Percentiles rank a stretch among this genome's conserved stretches.
Conservation (phyloP, 2,329 filamentous ascomycete species). For the Colletotrichum echinochloae region DNA sequence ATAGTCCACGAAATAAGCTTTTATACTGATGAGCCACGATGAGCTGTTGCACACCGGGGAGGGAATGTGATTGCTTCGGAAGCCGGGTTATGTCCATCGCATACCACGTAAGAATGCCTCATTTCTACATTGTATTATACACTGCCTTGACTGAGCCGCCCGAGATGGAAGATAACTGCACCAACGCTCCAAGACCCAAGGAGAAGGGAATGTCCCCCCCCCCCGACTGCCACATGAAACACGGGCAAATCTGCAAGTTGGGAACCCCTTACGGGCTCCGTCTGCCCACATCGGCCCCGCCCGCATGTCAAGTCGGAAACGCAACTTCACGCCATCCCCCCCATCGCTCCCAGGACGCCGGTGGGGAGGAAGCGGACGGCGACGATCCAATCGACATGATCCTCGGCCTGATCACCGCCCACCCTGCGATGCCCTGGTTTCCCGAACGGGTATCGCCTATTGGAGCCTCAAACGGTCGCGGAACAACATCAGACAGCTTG, state of each 20-base stretch:
- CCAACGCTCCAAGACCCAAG: neutral
- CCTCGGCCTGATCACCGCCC: conserved; percentile 33
- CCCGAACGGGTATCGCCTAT: conserved; percentile 32
- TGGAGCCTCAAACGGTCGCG: conserved; percentile 39
- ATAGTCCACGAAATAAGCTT: neutral
- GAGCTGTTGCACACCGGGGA: conserved; percentile 18
- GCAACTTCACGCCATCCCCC: conserved; percentile 37
- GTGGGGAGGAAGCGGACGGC: conserved; percentile 26
- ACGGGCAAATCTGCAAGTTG: conserved; percentile 16
- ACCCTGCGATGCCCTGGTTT: conserved; percentile 10
- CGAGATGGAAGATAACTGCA: neutral
- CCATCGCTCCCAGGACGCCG: conserved; percentile 18
- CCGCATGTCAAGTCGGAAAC: conserved; percentile 34
- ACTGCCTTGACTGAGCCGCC: neutral
- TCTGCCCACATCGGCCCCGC: conserved; percentile 34
- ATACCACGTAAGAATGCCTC: neutral
- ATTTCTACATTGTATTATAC: no score
- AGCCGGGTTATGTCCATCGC: conserved; percentile 9
- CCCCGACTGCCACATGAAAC: conserved; percentile 37
- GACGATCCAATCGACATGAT: conserved; percentile 40
- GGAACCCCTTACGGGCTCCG: conserved; percentile 12
- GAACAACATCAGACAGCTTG: conserved; percentile 39
- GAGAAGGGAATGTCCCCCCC: neutral
- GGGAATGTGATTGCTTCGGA: neutral
- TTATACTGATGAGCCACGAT: conserved; percentile 9